Evolutionary conservation across 2,329 filamentous ascomycete genomes (phyloP).

Genomic region (Penicillium oxalicum): DNA sequence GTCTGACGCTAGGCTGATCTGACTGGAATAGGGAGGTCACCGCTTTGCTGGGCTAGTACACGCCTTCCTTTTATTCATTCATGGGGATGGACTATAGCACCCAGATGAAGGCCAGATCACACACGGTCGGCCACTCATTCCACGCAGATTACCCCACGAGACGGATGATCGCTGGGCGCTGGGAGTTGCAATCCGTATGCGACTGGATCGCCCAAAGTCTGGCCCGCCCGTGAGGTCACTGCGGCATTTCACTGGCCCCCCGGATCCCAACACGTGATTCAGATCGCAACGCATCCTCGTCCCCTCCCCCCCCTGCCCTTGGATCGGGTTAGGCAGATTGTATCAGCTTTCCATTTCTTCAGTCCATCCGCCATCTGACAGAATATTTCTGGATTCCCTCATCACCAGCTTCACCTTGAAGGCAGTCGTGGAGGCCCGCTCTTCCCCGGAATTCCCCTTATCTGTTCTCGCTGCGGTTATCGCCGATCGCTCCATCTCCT

Average conservation of each 20-base stretch:
- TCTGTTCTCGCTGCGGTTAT: constrained; percentile 31
- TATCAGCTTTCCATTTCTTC: neutral
- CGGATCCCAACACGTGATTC: constrained; percentile 33
- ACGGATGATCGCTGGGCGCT: neutral
- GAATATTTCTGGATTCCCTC: neutral
- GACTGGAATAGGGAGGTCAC: neutral
- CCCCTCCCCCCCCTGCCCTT: constrained; percentile 26
- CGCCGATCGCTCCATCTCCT: constrained; percentile 33
- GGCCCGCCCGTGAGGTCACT: constrained; percentile 32
- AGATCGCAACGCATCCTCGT: constrained; percentile 15
- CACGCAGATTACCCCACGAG: neutral
- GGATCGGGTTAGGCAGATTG: neutral
- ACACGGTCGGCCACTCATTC: neutral
- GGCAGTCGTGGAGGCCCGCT: constrained; percentile 2
- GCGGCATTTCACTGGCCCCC: constrained; percentile 37
- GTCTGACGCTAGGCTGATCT: neutral
- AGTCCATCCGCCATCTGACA: neutral
- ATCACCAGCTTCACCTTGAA: neutral
- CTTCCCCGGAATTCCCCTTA: constrained; percentile 5
- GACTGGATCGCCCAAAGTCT: constrained; percentile 6
- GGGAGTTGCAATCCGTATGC: neutral
- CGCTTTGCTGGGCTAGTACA: no score
- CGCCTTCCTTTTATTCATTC: no score
- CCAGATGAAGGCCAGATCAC: neutral
- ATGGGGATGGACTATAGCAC: neutral